A percentile compares a stretch with the other conserved stretches of the same genome.
Evolutionary conservation across 257 asterid genomes (phyloP).

Genomic region (Nemophila menziesii): DNA sequence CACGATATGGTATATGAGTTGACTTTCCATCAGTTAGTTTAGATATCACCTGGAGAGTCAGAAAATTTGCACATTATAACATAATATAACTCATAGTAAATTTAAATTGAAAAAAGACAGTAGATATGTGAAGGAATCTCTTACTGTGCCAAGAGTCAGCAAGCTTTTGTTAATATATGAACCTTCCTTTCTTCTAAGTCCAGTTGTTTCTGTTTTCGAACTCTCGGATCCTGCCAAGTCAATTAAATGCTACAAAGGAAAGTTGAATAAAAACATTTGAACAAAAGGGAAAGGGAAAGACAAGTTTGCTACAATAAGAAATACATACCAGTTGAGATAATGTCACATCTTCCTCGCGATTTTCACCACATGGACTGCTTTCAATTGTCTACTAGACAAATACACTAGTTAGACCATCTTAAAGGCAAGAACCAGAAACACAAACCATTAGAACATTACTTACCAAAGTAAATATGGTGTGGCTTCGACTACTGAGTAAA

Average conservation of each 20-base stretch:
- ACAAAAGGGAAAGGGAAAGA: conserved; percentile 2
- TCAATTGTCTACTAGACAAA: conserved; percentile 55
- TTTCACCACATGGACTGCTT: conserved; percentile 50
- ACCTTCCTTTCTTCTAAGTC: conserved; percentile 78
- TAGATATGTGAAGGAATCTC: conserved; percentile 16
- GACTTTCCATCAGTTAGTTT: conserved; percentile 75
- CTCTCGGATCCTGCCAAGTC: conserved; percentile 94
- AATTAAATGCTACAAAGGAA: conserved; percentile 66
- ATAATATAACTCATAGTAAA: conserved; percentile 1
- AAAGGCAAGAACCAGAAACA: neutral
- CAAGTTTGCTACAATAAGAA: neutral
- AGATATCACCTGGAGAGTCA: conserved; percentile 49
- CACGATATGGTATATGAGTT: conserved; percentile 75
- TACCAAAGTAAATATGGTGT: conserved; percentile 86
- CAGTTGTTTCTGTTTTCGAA: conserved; percentile 71
- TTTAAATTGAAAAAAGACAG: neutral
- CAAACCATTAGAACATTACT: neutral
- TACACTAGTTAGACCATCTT: conserved; percentile 8
- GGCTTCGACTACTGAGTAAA: conserved; percentile 91
- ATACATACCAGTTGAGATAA: conserved; percentile 60
- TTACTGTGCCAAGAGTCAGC: conserved; percentile 80
- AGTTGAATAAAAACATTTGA: conserved; percentile 29
- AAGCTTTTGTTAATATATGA: conserved; percentile 73
- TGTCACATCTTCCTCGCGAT: conserved; percentile 55
- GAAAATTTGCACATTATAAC: conserved; percentile 5